A percentile compares a stretch with the other conserved stretches of the same genome.
phyloP scores from a whole-genome alignment of 1,139 yeast species.

The Saccharomyces uvarum region DNA sequence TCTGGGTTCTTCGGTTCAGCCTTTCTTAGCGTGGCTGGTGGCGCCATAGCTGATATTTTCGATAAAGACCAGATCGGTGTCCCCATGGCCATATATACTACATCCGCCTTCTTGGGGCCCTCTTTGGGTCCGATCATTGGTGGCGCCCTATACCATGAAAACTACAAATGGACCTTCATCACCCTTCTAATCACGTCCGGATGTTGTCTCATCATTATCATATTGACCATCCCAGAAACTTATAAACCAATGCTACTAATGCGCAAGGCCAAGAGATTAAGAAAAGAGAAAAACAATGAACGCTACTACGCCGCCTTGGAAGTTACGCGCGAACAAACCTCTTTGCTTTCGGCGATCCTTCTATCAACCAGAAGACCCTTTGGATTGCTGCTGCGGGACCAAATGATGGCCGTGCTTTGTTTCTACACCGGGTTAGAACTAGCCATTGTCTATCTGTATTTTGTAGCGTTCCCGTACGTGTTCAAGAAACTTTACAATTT shows the following conservation, averaged over 20 bases:
- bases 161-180: constrained; percentile 55
- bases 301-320: constrained; percentile 48
- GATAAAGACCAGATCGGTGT: constrained; percentile 52
- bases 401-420: constrained; percentile 55
- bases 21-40: constrained; percentile 69
- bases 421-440: constrained; percentile 54
- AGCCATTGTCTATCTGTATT: constrained; percentile 55
- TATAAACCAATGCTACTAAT: constrained; percentile 58
- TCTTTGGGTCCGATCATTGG: constrained; percentile 62
- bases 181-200: constrained; percentile 62
- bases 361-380: constrained; percentile 47
- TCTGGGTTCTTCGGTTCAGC: constrained; percentile 65
- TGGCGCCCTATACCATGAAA: constrained; percentile 50
- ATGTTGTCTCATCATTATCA: constrained; percentile 42
- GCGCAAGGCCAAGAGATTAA: constrained; percentile 47
- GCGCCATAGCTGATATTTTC: constrained; percentile 63
- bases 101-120: constrained; percentile 72
- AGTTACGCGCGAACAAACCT: constrained; percentile 37
- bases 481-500: constrained; percentile 44
- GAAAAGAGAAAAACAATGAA: constrained; percentile 54
- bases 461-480: constrained; percentile 55
- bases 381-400: constrained; percentile 45
- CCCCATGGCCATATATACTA: constrained; percentile 64
- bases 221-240: constrained; percentile 60
- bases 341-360: constrained; percentile 35